Conservation (phyloP, 768 basidiomycete species). For the Lactarius psammicola region DNA sequence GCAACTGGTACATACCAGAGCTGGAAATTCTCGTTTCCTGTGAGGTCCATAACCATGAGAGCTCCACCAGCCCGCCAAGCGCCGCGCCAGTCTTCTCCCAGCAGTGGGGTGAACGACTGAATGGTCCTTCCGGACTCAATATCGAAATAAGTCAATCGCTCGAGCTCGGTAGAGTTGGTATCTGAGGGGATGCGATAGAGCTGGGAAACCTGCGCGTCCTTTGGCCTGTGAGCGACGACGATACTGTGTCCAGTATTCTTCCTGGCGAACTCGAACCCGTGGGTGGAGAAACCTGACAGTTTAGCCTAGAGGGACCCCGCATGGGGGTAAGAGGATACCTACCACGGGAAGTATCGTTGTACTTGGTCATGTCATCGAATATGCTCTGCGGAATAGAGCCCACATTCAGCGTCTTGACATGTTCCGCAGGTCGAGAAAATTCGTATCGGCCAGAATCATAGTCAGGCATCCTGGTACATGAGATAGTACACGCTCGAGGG, state of each 20-base stretch:
- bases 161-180: slow-evolving; percentile 32
- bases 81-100: slow-evolving; percentile 44
- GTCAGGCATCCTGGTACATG: slow-evolving; percentile 3
- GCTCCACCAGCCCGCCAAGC: slow-evolving; percentile 39
- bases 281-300: slow-evolving; percentile 12
- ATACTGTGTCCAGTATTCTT: slow-evolving; percentile 30
- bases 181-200: slow-evolving; percentile 38
- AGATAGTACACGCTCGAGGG: too few species aligned
- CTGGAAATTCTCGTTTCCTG: slow-evolving; percentile 44
- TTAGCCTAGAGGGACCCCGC: neutral
- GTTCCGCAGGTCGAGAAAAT: slow-evolving; percentile 39
- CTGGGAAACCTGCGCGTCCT: slow-evolving; percentile 40
- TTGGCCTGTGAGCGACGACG: slow-evolving; percentile 42
- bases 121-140: slow-evolving; percentile 41
- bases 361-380: slow-evolving; percentile 39
- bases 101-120: slow-evolving; percentile 35
- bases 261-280: slow-evolving; percentile 7
- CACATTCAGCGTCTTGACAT: slow-evolving; percentile 42
- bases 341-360: slow-evolving; percentile 43
- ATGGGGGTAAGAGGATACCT: neutral
- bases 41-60: slow-evolving; percentile 42
- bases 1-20: slow-evolving; percentile 36
- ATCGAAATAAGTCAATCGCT: slow-evolving; percentile 43
- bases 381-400: slow-evolving; percentile 37
- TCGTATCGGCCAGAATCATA: slow-evolving; percentile 30